Base-by-base conservation (phyloP, 345 rosid species). In the Bruguiera sexangula region DNA sequence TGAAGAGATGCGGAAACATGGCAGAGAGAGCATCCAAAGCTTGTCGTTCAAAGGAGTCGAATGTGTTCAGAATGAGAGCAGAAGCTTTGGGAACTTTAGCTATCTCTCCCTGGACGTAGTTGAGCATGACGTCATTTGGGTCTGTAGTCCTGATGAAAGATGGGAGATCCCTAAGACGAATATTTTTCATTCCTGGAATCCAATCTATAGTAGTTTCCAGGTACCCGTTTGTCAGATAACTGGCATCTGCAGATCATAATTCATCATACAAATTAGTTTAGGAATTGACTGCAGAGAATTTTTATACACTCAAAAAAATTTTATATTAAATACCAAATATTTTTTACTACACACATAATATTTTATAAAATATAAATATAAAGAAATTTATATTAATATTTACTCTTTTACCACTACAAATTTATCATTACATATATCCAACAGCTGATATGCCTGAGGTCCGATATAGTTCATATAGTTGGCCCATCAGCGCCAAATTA, bases 91-190 rank as follows among this genome's bases (percentile, higher is more conserved):
- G 61, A 21, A 60, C 22, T 71, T 75, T 76, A 16, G 73, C 67
- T 8, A 60, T 30, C 30, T 70, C 73, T 10, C 21, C 56, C 0
- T 26, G 9, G 51, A 66, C 8, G 73, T 61, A 84, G 43, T 79
- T 69, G 43, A 86, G 53, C 85, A 81, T 75, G 19, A 65, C 29
- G n/a, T 72, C 82, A n/a, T 79, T 66, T 5, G 59, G 51, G 58
- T 83, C 65, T 2, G 81, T 86, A 5, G 81, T 80, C 43, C 80
- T 56, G 26, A 81, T 50, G 54, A 80, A 78, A 53, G 73, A 69
- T 36, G 86, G 90, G 34, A 86, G 74, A 66, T 88, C 90, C 43
- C 75, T 81, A 5, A 88, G 66, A 19, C 72, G 76, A 21, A 84
- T 73, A 0, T 34, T 70, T 36, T 75, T 68, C 77, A 87, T 78